A percentile compares a stretch with the other conserved stretches of the same genome.
These are phyloP conservation scores for Coemansia sp. DNA, from an alignment of 192 early-diverging fungal species.

Conservation along the genomic window DNA sequence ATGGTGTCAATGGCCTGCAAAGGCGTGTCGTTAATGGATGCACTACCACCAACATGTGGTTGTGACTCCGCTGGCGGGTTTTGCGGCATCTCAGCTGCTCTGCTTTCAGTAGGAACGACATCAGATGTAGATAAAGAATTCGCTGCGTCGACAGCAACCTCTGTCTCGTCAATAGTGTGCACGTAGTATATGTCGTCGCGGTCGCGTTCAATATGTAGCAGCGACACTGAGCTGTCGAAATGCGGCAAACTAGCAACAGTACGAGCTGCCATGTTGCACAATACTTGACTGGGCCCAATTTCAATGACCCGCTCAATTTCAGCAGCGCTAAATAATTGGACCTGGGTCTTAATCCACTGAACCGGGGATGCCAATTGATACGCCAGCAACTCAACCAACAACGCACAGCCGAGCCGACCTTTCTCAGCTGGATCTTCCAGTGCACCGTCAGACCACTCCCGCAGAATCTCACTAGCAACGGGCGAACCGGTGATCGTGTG, in stretches of 20 bases:
- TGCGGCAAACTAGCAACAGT: not conserved
- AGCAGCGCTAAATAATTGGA: constrained; percentile 73
- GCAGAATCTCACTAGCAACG: constrained; percentile 65
- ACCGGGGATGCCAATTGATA: constrained; percentile 94
- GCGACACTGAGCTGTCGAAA: not conserved
- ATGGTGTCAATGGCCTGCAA: constrained; percentile 75
- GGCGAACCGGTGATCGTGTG: constrained; percentile 69
- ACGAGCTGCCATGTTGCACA: constrained; percentile 83
- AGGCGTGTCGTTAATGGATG: constrained; percentile 62
- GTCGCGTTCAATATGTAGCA: constrained; percentile 30
- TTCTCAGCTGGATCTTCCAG: constrained; percentile 55
- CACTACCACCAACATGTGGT: not conserved
- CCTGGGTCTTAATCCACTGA: constrained; percentile 94
- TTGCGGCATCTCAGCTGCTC: not conserved
- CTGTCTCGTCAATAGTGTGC: not conserved
- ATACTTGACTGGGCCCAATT: constrained; percentile 81
- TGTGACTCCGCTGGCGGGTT: not conserved
- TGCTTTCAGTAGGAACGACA: not conserved
- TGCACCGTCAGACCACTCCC: constrained; percentile 57
- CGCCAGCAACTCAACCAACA: constrained; percentile 86
- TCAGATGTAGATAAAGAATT: not conserved
- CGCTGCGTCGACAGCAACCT: not conserved
- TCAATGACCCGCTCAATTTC: constrained; percentile 84
- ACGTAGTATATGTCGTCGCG: constrained; percentile 20
- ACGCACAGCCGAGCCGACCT: constrained; percentile 69